Conservation (phyloP, 1,284 basidiomycete species). For the Apiotrichum brassicae region DNA sequence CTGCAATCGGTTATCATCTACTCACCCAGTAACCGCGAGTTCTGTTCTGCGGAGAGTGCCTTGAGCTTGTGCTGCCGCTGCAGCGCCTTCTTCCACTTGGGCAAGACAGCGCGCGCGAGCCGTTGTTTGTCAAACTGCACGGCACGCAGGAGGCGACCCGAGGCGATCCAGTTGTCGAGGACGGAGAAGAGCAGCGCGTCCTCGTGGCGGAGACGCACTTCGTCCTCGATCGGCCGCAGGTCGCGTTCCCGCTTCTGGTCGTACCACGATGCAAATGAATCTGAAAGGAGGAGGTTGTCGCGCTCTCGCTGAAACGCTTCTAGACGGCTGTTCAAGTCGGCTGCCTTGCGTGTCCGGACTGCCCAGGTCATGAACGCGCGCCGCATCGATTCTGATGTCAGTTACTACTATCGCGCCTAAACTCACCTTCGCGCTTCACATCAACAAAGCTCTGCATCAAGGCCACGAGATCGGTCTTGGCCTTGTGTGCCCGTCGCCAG, state of each 20-base stretch:
- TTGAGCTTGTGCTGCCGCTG: slow-evolving; percentile 7
- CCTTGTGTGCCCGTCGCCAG: slow-evolving; percentile 13
- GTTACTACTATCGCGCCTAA: not conserved
- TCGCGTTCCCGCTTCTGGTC: slow-evolving; percentile 25
- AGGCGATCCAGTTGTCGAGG: slow-evolving; percentile 38
- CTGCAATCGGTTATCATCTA: no score
- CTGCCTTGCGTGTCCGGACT: not conserved
- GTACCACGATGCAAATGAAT: slow-evolving; percentile 29
- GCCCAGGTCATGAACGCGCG: slow-evolving; percentile 24
- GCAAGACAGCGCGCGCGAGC: slow-evolving; percentile 7
- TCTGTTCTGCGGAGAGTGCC: slow-evolving; percentile 9
- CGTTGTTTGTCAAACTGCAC: slow-evolving; percentile 16
- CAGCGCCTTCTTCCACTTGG: slow-evolving; percentile 13
- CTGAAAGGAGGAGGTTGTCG: slow-evolving; percentile 16
- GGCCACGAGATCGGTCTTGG: slow-evolving; percentile 13
- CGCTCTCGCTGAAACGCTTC: slow-evolving; percentile 19
- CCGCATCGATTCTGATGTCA: slow-evolving; percentile 23
- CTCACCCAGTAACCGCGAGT: slow-evolving; percentile 26
- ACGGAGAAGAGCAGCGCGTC: slow-evolving; percentile 37
- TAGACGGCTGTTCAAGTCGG: slow-evolving; percentile 13
- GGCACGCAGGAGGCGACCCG: slow-evolving; percentile 22
- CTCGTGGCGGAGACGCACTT: slow-evolving; percentile 33
- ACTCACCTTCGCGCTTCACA: slow-evolving; percentile 25
- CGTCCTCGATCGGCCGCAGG: slow-evolving; percentile 24
- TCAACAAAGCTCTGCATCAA: slow-evolving; percentile 26